Percentiles rank a stretch among this genome's conserved stretches.
Evolutionary conservation across 2,329 filamentous ascomycete species (phyloP).

Genomic region (Leptosphaerulina australis): DNA sequence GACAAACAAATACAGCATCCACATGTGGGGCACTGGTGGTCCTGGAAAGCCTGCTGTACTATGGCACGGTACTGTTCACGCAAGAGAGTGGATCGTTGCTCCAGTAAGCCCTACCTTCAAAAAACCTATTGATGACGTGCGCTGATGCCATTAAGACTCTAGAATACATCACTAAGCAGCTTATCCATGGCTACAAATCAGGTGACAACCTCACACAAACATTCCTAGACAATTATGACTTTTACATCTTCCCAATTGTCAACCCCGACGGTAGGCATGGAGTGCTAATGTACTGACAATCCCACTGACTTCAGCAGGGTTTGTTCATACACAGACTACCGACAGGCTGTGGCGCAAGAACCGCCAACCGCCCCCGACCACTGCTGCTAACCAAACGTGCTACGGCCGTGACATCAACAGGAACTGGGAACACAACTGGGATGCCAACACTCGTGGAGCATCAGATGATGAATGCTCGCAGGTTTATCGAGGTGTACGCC

Average conservation of each 20-base stretch:
- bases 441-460: conserved; percentile 35
- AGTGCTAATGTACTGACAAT: neutral
- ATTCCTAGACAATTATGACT: conserved; percentile 39
- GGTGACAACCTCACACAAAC: conserved; percentile 41
- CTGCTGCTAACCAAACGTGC: conserved; percentile 38
- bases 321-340: conserved; percentile 44
- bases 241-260: conserved; percentile 42
- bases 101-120: conserved; percentile 49
- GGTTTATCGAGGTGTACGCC: conserved; percentile 38
- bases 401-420: conserved; percentile 44
- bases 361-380: conserved; percentile 32
- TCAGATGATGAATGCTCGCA: conserved; percentile 41
- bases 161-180: conserved; percentile 39
- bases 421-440: conserved; percentile 44
- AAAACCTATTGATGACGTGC: too few relatives aligned
- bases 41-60: conserved; percentile 34
- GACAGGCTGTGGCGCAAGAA: conserved; percentile 48
- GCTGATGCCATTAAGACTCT: conserved; percentile 15
- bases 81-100: conserved; percentile 42
- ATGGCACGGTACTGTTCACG: conserved; percentile 42
- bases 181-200: conserved; percentile 36
- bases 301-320: conserved; percentile 25
- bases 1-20: conserved; percentile 20
- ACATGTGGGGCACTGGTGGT: conserved; percentile 41
- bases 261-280: conserved; percentile 37